Conservation (phyloP, 116 monocot species). For the Zostera marina region DNA sequence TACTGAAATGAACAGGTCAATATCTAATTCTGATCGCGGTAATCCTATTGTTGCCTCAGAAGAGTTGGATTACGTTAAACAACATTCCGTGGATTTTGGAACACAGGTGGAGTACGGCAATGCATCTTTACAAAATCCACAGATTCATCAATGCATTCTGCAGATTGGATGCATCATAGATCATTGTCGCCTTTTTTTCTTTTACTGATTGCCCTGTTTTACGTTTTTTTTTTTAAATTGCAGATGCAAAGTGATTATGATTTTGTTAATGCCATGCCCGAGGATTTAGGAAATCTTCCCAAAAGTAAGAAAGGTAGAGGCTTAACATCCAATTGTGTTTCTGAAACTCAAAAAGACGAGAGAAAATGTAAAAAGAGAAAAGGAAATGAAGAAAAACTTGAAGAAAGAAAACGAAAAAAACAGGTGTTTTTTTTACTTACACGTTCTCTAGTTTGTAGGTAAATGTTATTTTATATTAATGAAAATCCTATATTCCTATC, state of each 20-base stretch:
- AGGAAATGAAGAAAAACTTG: conserved; percentile 54
- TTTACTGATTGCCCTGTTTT: background rate
- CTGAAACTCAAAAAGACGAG: conserved; percentile 14
- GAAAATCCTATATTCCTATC: background rate
- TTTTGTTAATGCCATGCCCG: conserved; percentile 4
- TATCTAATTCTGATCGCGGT: no score
- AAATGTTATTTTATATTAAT: background rate
- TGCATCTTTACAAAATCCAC: conserved; percentile 1
- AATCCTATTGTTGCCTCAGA: background rate
- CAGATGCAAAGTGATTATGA: conserved; percentile 13
- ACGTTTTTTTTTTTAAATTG: background rate
- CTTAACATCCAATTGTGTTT: conserved; percentile 9
- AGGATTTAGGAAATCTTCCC: conserved; percentile 8
- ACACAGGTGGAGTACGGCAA: background rate
- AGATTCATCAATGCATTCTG: no score
- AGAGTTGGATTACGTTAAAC: background rate
- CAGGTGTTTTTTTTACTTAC: conserved; percentile 19
- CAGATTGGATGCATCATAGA: background rate
- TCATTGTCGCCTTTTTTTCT: background rate
- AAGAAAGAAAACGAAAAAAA: conserved; percentile 64
- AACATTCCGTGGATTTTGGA: background rate
- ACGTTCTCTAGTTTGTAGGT: background rate
- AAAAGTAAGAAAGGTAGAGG: conserved; percentile 13
- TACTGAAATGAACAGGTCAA: no score
- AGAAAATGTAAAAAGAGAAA: conserved; percentile 35